Conservation (phyloP, 116 monocot genomes). For the Posidonia oceanica region DNA sequence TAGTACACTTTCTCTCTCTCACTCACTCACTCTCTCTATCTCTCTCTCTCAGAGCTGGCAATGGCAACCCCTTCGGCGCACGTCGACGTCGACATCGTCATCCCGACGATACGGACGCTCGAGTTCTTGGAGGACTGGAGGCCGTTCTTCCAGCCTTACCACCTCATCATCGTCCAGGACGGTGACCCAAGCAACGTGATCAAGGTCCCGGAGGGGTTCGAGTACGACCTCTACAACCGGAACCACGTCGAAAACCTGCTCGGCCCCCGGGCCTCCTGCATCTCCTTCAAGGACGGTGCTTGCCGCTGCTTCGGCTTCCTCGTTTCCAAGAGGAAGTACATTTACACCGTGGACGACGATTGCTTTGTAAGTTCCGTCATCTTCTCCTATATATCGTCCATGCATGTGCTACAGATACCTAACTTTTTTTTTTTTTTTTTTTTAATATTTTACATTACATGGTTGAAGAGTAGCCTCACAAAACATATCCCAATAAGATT, state of each 20-base stretch:
- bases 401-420: no score
- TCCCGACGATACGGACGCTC: constrained; percentile 4
- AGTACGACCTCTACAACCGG: constrained; percentile 83
- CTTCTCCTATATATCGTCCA: no score
- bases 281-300: constrained; percentile 63
- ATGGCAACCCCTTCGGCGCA: background rate
- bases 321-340: constrained; percentile 25
- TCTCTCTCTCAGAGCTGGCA: no score
- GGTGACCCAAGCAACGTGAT: constrained; percentile 5
- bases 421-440: no score
- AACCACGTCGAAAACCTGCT: constrained; percentile 48
- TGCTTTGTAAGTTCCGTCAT: constrained; percentile 58
- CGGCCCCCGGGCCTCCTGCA: constrained; percentile 40
- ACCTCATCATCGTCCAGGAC: constrained; percentile 10
- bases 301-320: constrained; percentile 54
- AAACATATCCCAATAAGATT: no score
- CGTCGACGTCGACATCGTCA: constrained; percentile 3
- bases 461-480: no score
- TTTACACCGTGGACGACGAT: constrained; percentile 46
- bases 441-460: no score
- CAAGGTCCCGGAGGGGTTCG: constrained; percentile 66
- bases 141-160: constrained; percentile 7
- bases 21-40: no score
- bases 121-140: constrained; percentile 10
- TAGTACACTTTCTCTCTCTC: no score